Evolutionary conservation across 225 moss, liverwort and hornwort genomes (phyloP), one percentile per base, ranked within the genome.

Genomic region (Ulota crispa): DNA sequence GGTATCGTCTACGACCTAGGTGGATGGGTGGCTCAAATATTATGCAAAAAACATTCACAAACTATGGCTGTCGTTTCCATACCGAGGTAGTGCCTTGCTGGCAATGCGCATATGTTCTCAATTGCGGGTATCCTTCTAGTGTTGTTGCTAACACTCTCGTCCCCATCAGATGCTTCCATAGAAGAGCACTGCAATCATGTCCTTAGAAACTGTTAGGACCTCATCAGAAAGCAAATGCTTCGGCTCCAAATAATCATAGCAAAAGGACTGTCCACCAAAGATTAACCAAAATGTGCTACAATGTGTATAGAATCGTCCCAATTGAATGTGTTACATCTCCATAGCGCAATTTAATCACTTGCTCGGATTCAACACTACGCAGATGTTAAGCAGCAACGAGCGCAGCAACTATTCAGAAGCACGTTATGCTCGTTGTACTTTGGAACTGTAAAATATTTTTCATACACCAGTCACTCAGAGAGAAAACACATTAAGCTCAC

Each of bases 81-180:
- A 93, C 94, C 87, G 83, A 63, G 34, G 77, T 80, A 72, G 81
- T 66, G 70, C 81, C 79, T 76, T 86, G 84, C 19, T 92, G 91
- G 77, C 97, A 97, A 86, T 97, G 97, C 39, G 93, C 82, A 47
- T 93, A 97, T 24, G 89, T 89, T 72, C 95, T 91, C 82, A 97
- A 45, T 70, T 88, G 84, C 6, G 91, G 87, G 68, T 85, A 91
- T 77, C 80, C 78, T 31, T 63, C 45, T 14, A 80, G 23, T 41
- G 91, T 80, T 5, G 91, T 85, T 27, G 84, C 65, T n/a, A 97
- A 83, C 20, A 97, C 97, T 61, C 73, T 84, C 11, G 67, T 88
- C 50, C 95, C 97, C 95, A 95, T 94, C 79, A 95, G 64, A 26
- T 67, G 80, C 16, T 82, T 88, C 97, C 97, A 97, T 50, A 95